Evolutionary conservation across 805 yeast species (phyloP).

Genomic region (Kuraishia hungarica): DNA sequence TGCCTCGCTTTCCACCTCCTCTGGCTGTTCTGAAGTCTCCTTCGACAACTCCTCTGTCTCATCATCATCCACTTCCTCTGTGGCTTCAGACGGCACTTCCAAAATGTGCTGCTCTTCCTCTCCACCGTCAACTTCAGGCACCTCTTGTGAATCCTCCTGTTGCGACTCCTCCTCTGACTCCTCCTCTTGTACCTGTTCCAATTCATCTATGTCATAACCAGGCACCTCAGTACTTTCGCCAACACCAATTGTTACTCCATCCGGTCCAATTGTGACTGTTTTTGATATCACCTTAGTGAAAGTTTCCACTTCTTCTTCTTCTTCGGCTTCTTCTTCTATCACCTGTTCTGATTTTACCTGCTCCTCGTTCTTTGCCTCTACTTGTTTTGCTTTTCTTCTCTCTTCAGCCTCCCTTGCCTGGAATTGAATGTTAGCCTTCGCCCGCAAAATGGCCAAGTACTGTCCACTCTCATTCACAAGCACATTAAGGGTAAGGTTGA

Average conservation of each 20-base stretch:
- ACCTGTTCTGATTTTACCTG: constrained; percentile 9
- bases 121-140: neutral
- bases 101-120: neutral
- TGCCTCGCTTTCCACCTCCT: no score
- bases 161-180: no score
- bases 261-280: constrained; percentile 1
- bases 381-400: constrained; percentile 6
- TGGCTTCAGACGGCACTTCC: neutral
- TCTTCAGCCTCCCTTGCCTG: constrained; percentile 43
- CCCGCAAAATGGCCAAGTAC: constrained; percentile 46
- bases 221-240: neutral
- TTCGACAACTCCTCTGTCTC: neutral
- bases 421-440: constrained; percentile 49
- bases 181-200: neutral
- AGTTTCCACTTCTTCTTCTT: constrained; percentile 1
- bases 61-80: neutral
- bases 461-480: constrained; percentile 54
- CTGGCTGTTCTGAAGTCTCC: neutral
- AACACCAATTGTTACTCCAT: neutral
- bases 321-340: constrained; percentile 6
- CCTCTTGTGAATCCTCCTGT: neutral
- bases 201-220: neutral
- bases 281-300: neutral
- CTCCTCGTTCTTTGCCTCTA: neutral
- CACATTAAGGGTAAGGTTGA: constrained; percentile 37